phyloP scores from a whole-genome alignment of 2,329 filamentous ascomycete species.

The Sporothrix variecibatus region DNA sequence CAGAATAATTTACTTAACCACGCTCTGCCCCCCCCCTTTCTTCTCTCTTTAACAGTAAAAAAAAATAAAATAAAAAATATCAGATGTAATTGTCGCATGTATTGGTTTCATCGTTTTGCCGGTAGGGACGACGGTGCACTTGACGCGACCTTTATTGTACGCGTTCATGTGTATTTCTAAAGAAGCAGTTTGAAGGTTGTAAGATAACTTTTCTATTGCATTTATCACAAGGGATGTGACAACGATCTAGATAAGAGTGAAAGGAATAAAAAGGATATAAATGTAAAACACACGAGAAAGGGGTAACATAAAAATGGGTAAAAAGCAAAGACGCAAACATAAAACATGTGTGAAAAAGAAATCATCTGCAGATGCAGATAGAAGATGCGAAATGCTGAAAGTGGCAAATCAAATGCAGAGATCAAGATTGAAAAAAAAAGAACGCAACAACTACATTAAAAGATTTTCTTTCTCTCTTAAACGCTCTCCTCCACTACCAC shows the following conservation, averaged over 20 bases:
- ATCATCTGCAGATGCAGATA: neutral
- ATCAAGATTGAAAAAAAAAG: neutral
- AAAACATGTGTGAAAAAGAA: neutral
- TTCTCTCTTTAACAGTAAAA: no score
- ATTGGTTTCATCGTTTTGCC: no score
- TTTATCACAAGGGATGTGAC: neutral
- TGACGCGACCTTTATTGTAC: neutral
- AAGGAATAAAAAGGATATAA: neutral
- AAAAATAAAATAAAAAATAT: neutral
- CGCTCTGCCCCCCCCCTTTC: no score
- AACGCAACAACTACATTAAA: neutral
- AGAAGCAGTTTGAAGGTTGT: neutral
- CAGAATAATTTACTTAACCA: no score
- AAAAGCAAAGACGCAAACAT: neutral
- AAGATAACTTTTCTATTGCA: slow-evolving; percentile 1
- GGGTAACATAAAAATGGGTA: neutral
- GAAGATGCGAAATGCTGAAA: neutral
- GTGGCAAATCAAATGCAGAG: neutral
- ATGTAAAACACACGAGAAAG: slow-evolving; percentile 2
- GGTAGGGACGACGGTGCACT: neutral
- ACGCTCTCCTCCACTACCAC: neutral
- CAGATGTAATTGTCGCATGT: no score
- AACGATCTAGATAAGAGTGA: neutral
- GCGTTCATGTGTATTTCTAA: neutral
- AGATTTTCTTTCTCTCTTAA: neutral